Percentiles rank a stretch among this genome's conserved stretches.
These are phyloP conservation scores for Paracoccidioides lutzii DNA, from an alignment of 2,329 filamentous ascomycete species.

Conservation along the genomic window DNA sequence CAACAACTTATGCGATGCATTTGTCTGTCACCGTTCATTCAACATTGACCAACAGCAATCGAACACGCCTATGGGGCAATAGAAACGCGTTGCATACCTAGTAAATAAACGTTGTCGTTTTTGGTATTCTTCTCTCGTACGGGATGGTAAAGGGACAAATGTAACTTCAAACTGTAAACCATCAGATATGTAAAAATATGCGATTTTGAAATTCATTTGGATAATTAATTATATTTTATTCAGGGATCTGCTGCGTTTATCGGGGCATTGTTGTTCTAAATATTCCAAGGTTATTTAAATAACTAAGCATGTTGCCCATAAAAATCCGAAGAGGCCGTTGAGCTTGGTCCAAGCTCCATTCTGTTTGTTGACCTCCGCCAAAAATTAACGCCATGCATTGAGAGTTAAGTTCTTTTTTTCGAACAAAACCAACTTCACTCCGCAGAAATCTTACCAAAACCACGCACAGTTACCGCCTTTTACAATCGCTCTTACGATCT, in stretches of 20 bases:
- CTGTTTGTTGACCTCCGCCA: slow-evolving; percentile 19
- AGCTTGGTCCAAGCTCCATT: slow-evolving; percentile 27
- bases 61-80: background rate
- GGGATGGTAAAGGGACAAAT: background rate
- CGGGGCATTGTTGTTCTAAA: background rate
- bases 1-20: background rate
- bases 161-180: background rate
- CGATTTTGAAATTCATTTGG: background rate
- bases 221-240: background rate
- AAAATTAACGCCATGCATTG: slow-evolving; percentile 8
- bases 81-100: background rate
- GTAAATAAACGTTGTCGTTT: background rate
- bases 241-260: background rate
- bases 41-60: background rate
- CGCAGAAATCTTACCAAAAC: background rate
- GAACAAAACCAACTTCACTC: background rate
- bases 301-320: background rate
- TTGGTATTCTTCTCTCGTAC: background rate
- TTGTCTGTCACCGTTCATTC: background rate
- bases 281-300: too few species aligned
- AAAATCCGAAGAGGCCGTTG: background rate
- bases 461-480: background rate
- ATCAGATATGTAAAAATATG: background rate
- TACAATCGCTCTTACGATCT: background rate
- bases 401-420: background rate